Evolutionary conservation across 2,329 filamentous ascomycete species (phyloP).

Genomic region (Alternaria alternata): DNA sequence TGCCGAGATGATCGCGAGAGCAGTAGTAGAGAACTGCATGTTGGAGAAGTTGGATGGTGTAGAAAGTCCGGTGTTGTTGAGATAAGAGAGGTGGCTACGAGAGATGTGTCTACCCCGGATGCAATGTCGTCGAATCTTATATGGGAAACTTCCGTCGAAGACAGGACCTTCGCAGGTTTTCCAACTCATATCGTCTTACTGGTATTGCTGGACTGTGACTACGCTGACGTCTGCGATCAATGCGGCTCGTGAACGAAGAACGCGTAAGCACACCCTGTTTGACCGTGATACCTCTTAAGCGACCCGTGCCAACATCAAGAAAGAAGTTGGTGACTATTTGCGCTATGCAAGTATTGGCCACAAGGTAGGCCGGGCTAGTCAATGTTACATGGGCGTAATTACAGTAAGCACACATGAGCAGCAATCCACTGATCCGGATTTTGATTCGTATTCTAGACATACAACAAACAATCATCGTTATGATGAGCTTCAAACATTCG

Average conservation of each 20-base stretch:
- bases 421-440: neutral
- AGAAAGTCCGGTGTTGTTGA: no score
- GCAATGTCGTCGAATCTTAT: no score
- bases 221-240: neutral
- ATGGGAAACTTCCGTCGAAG: no score
- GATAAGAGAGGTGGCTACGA: no score
- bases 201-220: neutral
- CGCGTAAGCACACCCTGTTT: neutral
- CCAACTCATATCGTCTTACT: neutral
- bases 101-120: no score
- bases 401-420: neutral
- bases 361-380: neutral
- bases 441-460: no score
- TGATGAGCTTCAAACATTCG: no score
- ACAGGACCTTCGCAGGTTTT: no score
- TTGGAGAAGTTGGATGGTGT: no score
- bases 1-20: neutral
- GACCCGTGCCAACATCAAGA: neutral
- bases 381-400: neutral
- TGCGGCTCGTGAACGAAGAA: neutral
- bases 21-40: no score
- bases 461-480: no score
- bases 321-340: neutral
- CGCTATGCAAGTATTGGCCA: neutral
- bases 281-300: neutral